Conservation (phyloP, 164 flowering plant species). For the Vitis rupestris region DNA sequence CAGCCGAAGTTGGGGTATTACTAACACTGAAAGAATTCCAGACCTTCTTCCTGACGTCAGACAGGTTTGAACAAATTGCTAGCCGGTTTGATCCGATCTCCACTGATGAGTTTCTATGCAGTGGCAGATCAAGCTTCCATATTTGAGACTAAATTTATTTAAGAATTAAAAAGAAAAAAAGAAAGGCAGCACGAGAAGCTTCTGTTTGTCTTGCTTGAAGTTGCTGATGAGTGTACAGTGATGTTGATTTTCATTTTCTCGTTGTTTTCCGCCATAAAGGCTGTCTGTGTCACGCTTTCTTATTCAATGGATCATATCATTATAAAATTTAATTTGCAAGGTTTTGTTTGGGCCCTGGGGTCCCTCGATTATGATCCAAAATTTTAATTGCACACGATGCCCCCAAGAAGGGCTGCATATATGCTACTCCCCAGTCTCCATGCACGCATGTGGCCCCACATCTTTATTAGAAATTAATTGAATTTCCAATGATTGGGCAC, state of each 20-base stretch:
- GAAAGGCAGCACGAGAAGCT: not conserved
- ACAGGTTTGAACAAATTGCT: slow-evolving; percentile 30
- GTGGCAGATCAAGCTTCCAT: slow-evolving; percentile 32
- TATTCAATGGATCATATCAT: not conserved
- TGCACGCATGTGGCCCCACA: no score
- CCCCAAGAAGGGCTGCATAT: no score
- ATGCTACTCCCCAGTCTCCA: no score
- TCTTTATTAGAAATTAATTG: no score
- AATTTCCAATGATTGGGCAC: no score
- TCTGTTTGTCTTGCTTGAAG: not conserved
- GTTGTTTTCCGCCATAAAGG: not conserved
- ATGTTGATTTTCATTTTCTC: not conserved
- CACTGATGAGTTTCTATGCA: slow-evolving; percentile 15
- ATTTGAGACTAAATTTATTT: slow-evolving; percentile 1
- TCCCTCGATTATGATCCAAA: no score
- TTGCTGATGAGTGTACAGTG: slow-evolving; percentile 12
- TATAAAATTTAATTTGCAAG: no score
- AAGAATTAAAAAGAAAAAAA: not conserved
- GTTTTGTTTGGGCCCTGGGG: no score
- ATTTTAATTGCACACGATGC: no score
- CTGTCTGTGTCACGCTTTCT: not conserved
- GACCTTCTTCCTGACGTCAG: slow-evolving; percentile 34
- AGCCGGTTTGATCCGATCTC: slow-evolving; percentile 21
- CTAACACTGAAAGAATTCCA: slow-evolving; percentile 15
- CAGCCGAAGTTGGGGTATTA: slow-evolving; percentile 26